Conservation (phyloP, 305 asterid genomes). For the Ilex paraguariensis region DNA sequence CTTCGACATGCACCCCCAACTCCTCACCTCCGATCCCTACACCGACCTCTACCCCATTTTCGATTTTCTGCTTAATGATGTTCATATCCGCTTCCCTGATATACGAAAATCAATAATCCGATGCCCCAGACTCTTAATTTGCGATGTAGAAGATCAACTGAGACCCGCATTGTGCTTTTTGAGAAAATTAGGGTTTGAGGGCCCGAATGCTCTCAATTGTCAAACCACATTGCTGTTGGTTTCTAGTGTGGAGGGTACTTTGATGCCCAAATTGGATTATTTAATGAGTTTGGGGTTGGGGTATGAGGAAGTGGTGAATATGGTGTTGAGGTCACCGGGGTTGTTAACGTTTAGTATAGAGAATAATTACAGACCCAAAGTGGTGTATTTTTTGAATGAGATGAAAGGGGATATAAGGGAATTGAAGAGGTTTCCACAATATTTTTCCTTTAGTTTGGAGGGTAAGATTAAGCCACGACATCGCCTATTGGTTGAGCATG, state of each 20-base stretch:
- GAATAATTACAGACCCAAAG: constrained; percentile 66
- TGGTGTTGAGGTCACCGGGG: constrained; percentile 86
- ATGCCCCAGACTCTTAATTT: constrained; percentile 65
- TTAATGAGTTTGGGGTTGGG: constrained; percentile 52
- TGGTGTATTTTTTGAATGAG: constrained; percentile 57
- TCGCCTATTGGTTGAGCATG: constrained; percentile 47
- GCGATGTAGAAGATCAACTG: constrained; percentile 43
- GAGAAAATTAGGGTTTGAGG: constrained; percentile 50
- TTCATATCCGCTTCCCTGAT: constrained; percentile 48
- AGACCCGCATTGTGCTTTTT: constrained; percentile 50
- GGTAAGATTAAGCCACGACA: constrained; percentile 69
- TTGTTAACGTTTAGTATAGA: constrained; percentile 80
- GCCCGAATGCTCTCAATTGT: constrained; percentile 39
- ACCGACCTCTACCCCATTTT: constrained; percentile 55
- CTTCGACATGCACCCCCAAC: constrained; percentile 76
- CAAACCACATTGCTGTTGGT: constrained; percentile 71
- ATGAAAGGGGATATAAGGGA: constrained; percentile 70
- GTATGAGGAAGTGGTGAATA: constrained; percentile 43
- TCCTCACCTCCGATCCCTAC: constrained; percentile 69
- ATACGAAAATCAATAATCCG: constrained; percentile 43
- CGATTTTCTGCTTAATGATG: constrained; percentile 55
- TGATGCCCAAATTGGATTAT: constrained; percentile 61
- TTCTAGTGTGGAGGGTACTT: constrained; percentile 61
- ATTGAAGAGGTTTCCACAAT: constrained; percentile 79
- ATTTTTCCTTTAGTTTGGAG: constrained; percentile 76